A percentile compares a stretch with the other conserved stretches of the same genome.
These are phyloP conservation scores for Colletotrichum sp. DNA, from an alignment of 2,329 filamentous ascomycete species.

Conservation along the genomic window DNA sequence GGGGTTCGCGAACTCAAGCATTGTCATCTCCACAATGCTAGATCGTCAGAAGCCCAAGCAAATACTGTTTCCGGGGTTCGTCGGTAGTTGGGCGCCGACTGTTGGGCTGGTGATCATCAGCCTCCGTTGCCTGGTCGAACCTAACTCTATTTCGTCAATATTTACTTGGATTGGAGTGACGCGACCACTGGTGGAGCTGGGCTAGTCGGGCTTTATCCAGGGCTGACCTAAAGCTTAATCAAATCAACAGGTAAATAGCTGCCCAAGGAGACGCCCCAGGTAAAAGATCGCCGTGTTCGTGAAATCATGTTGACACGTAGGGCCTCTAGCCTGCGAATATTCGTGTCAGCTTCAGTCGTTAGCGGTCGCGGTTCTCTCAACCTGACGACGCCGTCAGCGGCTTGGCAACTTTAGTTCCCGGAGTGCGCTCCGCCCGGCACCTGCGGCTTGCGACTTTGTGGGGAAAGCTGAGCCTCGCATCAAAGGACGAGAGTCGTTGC, in stretches of 20 bases:
- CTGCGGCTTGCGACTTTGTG: not conserved
- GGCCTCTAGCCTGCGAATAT: not conserved
- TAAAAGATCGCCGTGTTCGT: not conserved
- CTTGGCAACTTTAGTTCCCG: not conserved
- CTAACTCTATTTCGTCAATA: not conserved
- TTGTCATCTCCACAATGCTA: not conserved
- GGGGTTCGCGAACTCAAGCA: not conserved
- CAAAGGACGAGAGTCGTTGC: not conserved
- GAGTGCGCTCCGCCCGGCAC: not conserved
- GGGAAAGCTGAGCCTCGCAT: not conserved
- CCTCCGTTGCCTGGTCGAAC: not conserved
- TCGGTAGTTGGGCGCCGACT: not conserved
- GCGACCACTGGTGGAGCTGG: not conserved
- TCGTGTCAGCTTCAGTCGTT: not conserved
- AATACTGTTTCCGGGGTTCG: rapidly evolving
- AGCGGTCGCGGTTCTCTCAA: not conserved
- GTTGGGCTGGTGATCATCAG: not conserved
- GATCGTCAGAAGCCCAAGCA: not conserved
- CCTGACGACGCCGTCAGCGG: not conserved
- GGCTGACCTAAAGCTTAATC: not conserved
- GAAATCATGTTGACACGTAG: not conserved
- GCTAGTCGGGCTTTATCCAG: not conserved
- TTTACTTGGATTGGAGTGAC: not conserved
- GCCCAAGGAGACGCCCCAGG: not conserved
- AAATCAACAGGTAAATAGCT: not conserved